Conservation (phyloP, 1,139 yeast genomes). For the Yamadazyma jaroonii region DNA sequence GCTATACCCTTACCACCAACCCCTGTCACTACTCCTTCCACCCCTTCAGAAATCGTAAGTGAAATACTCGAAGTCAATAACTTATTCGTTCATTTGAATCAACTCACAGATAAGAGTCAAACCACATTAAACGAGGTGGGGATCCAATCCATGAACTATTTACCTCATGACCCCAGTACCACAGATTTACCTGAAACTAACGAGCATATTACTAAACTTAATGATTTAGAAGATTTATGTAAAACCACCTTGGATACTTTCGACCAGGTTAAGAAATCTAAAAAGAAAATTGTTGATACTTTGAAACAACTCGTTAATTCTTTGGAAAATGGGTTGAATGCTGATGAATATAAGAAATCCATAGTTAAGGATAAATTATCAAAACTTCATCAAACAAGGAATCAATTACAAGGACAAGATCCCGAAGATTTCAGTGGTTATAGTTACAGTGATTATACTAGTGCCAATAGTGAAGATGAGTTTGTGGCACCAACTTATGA, state of each 20-base stretch:
- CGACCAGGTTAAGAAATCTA: conserved; percentile 35
- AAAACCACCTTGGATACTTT: conserved; percentile 33
- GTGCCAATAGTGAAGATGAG: conserved; percentile 10
- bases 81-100: conserved; percentile 27
- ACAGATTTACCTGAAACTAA: conserved; percentile 54
- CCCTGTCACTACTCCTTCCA: not conserved
- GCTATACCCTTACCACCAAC: not conserved
- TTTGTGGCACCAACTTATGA: conserved; percentile 15
- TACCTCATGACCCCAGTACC: conserved; percentile 39
- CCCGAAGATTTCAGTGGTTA: conserved; percentile 5
- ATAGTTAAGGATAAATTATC: conserved; percentile 40
- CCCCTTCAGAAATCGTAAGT: conserved; percentile 23
- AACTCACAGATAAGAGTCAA: conserved; percentile 30
- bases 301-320: conserved; percentile 40
- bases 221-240: conserved; percentile 42
- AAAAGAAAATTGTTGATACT: conserved; percentile 38
- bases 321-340: conserved; percentile 40
- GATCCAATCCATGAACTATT: conserved; percentile 39
- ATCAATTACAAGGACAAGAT: conserved; percentile 43
- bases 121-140: conserved; percentile 43
- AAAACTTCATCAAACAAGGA: conserved; percentile 37
- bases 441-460: conserved; percentile 6
- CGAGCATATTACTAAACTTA: conserved; percentile 45
- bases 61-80: conserved; percentile 40
- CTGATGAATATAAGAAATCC: conserved; percentile 43